A percentile compares a stretch with the other conserved stretches of the same genome.
phyloP scores from a whole-genome alignment of 73 alveolate genomes.

The Tetrahymena borealis region DNA sequence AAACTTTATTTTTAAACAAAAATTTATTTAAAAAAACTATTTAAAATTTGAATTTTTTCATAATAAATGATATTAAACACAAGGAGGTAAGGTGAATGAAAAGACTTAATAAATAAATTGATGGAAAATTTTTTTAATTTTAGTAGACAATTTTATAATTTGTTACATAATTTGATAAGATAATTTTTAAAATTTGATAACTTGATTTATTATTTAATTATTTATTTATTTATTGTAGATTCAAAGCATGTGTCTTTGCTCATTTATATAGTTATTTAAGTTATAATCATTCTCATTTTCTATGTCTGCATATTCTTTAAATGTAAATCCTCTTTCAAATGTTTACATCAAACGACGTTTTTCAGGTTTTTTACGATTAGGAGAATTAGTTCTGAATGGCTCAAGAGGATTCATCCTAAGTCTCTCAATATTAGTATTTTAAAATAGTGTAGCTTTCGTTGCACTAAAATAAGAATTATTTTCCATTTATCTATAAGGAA shows the following conservation, averaged over 20 bases:
- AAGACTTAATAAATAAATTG: no score
- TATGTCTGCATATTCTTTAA: background rate
- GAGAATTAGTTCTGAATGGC: background rate
- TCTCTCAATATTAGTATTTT: background rate
- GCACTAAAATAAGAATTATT: background rate
- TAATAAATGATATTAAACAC: no score
- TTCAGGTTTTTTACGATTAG: background rate
- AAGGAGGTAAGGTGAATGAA: no score
- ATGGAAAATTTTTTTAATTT: no score
- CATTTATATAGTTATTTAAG: background rate
- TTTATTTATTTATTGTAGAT: background rate
- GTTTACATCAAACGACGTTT: background rate
- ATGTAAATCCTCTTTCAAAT: background rate
- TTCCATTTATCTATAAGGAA: background rate
- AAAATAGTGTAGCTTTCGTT: background rate
- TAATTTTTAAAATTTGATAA: background rate
- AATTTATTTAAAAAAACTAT: no score
- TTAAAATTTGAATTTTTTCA: no score
- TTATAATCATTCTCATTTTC: background rate
- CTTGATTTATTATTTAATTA: background rate
- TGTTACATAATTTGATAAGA: no score
- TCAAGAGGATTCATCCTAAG: background rate
- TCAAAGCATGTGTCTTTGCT: background rate
- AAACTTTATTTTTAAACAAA: no score
- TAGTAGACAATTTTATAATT: no score